Base-by-base conservation (phyloP, 192 early-diverging fungal species). In the Phlyctochytrium arcticum region DNA sequence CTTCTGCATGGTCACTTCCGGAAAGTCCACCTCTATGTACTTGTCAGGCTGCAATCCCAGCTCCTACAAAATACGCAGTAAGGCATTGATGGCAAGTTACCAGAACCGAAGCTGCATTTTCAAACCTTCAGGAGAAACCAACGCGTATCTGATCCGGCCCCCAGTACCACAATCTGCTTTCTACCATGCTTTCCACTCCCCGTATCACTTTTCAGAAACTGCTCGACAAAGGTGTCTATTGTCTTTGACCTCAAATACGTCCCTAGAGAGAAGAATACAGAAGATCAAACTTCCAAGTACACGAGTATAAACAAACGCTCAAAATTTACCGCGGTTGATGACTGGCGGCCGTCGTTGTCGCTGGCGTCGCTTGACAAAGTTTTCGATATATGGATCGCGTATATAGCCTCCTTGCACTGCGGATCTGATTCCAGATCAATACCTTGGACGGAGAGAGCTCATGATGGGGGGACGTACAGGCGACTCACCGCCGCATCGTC, bases 11-110 rank as follows among this genome's bases (percentile, higher is more conserved):
- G 91, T 92, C 3, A 92, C 85, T 59, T 98, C 91, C 5, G 87
- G 84, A 66, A 93, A 96, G 71, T 98, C 96, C 27, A 97, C 81
- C 72, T 98, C 96, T 82, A 92, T 90, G 72, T 90, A 96, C 60
- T 75, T 65, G 39, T 65, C 37, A 17, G 75, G 75, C 42, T 72
- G 42, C 19, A 49, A 36, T 23, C 59, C 57, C 44, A 21, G 57
- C 21, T 31, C 42, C 75, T 83, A 44, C n/a, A 36, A n/a, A n/a
- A n/a, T n/a, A n/a, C n/a, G n/a, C n/a, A n/a, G n/a, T n/a, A n/a
- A n/a, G 24, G 26, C 32, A 54, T 21, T 17, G 7, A 64, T 54
- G 48, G 42, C 32, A 6, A 29, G 15, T 53, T 53, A 29, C 10
- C n/a, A n/a, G 2, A 19, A 44, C 39, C 12, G 39, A 44, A 44